Percentiles rank a stretch among this genome's conserved stretches.
Conservation (phyloP, 2,329 filamentous ascomycete genomes). For the Fusarium guadeloupense region DNA sequence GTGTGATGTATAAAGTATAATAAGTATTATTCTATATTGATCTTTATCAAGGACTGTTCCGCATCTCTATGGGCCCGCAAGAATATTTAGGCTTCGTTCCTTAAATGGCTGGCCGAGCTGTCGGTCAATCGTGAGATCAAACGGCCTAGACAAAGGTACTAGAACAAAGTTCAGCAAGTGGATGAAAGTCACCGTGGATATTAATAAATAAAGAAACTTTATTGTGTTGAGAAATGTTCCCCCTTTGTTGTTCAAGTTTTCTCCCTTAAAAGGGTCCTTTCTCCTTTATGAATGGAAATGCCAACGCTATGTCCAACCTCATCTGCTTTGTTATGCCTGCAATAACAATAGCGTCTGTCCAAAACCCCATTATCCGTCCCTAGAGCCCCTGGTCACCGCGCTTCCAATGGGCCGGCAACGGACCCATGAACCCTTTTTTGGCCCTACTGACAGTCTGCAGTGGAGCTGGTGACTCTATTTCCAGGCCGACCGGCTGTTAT, state of each 20-base stretch:
- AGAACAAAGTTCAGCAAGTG: background rate
- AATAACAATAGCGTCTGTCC: conserved; percentile 40
- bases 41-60: too few relatives aligned
- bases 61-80: too few relatives aligned
- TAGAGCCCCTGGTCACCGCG: conserved; percentile 28
- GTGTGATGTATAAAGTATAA: too few relatives aligned
- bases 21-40: too few relatives aligned
- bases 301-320: conserved; percentile 38
- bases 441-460: conserved; percentile 31
- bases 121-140: conserved; percentile 10
- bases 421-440: conserved; percentile 37
- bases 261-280: conserved; percentile 21
- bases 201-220: conserved; percentile 5
- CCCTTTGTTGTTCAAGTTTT: conserved; percentile 19
- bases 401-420: conserved; percentile 42
- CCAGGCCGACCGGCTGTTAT: conserved; percentile 16
- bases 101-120: conserved; percentile 25
- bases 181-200: too few relatives aligned
- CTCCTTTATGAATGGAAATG: conserved; percentile 34
- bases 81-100: conserved; percentile 25
- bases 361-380: conserved; percentile 29
- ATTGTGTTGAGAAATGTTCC: background rate
- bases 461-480: conserved; percentile 41
- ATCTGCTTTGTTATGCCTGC: conserved; percentile 37
- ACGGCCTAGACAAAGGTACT: background rate